Evolutionary conservation across 768 basidiomycete species (phyloP).

Genomic region (Mycena venus): DNA sequence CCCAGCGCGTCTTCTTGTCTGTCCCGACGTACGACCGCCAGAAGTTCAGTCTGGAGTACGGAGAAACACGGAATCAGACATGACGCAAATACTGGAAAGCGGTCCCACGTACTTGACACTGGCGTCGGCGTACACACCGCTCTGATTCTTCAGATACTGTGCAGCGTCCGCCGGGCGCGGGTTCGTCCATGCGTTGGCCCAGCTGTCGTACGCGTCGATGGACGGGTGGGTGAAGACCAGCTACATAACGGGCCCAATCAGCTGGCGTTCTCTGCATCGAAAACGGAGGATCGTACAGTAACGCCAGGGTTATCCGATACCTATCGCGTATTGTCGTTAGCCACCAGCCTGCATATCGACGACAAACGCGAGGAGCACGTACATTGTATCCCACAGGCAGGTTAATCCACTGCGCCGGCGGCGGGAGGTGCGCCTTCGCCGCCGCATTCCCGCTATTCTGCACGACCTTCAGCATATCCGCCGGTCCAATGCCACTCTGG

Average conservation of each 20-base stretch:
- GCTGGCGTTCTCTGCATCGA: no score
- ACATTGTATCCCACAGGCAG: constrained; percentile 70
- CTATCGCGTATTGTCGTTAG: constrained; percentile 32
- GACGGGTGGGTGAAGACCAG: constrained; percentile 75
- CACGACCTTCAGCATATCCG: constrained; percentile 68
- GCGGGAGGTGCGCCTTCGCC: constrained; percentile 63
- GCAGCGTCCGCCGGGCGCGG: constrained; percentile 69
- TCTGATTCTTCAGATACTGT: constrained; percentile 64
- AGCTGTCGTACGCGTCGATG: constrained; percentile 77
- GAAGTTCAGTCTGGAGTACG: constrained; percentile 67
- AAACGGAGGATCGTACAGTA: constrained; percentile 57
- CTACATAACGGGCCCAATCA: constrained; percentile 39
- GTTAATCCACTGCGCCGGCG: constrained; percentile 65
- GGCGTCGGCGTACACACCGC: constrained; percentile 69
- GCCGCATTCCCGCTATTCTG: constrained; percentile 52
- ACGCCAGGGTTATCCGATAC: constrained; percentile 76
- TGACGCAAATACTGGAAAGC: background rate
- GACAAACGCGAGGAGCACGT: constrained; percentile 10
- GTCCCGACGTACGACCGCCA: constrained; percentile 66
- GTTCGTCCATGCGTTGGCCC: constrained; percentile 68
- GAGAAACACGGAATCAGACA: background rate
- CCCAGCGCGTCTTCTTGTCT: constrained; percentile 64
- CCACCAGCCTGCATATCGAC: no score
- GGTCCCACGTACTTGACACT: constrained; percentile 60
- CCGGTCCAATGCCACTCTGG: constrained; percentile 73